These are phyloP conservation scores for Paramecium octaurelia DNA, from an alignment of 73 alveolate genomes.

Conservation along the genomic window DNA sequence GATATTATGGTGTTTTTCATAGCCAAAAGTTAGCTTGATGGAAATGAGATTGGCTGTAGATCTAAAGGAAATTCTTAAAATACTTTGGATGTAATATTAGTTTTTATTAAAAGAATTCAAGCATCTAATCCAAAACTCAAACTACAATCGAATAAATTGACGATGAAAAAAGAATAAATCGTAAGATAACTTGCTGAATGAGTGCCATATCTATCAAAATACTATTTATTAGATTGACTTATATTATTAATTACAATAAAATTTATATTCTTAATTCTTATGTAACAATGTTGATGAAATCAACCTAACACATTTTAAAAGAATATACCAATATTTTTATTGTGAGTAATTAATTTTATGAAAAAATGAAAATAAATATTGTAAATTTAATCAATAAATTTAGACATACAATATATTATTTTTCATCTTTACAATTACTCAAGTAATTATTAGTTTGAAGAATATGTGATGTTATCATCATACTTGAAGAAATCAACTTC, in stretches of 20 bases:
- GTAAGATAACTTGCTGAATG: not conserved
- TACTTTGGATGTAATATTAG: not conserved
- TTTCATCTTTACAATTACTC: not conserved
- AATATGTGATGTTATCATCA: not conserved
- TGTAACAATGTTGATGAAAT: no score
- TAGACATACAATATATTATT: not conserved
- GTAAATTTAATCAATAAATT: not conserved
- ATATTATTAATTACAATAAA: no score
- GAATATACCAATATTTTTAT: no score
- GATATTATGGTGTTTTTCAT: not conserved
- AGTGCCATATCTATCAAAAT: not conserved
- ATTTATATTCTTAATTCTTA: no score
- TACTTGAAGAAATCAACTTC: not conserved
- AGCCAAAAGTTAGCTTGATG: slow-evolving; percentile 1
- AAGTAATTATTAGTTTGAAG: not conserved
- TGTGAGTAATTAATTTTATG: no score
- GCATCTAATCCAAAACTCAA: not conserved
- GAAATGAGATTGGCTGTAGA: slow-evolving; percentile 30
- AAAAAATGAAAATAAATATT: not conserved
- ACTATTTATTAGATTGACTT: not conserved
- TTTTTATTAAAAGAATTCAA: not conserved
- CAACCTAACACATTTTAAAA: no score
- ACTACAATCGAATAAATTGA: not conserved
- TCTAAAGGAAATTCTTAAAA: not conserved
- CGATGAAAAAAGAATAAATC: not conserved